Base-by-base conservation (phyloP, 2,329 filamentous ascomycete species). In the Calycina herbarum region DNA sequence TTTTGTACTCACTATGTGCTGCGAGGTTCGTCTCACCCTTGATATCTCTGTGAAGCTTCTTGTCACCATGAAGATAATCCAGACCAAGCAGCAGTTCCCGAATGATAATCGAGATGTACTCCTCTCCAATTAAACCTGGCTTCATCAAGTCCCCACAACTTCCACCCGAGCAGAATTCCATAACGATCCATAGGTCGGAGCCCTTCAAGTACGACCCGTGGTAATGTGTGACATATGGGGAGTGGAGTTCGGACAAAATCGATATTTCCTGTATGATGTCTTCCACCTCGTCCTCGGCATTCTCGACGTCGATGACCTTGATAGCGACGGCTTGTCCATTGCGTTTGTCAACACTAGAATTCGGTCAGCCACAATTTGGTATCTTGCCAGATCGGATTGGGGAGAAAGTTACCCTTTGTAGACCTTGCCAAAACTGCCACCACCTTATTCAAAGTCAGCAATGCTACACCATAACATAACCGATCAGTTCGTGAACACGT, bases 211-310 rank as follows among this genome's bases (percentile, higher is more conserved):
- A 98, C 64, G 94, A 97, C 71, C 95, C 95, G 80, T 97, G 93
- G 82, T 99, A 99, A 78, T 96, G 95, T 48, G 95, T 99, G 68
- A 98, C 94, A 76, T 96, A 97, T 20, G 93, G 93, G 20, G 94
- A 98, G 79, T 96, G 92, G 71, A 99, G 87, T 79, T 96, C 94
- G 38, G 95, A 97, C 64, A 99, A 85, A 73, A 99, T 98, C 71
- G 94, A 93, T 72, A 99, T 98, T 80, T 99, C 95, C 78, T 97
- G 93, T 77, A 98, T 97, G 74, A 99, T 99, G 80, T 99, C 95
- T 81, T 98, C 95, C 72, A 99, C 94, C 80, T 99, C 95, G 78
- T 99, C 95, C 80, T 99, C 95, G 75, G 95, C 95, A 81, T 95
- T 97, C 80, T 99, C 95, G 71, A 99, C 95, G 75, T 99, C 95